Evolutionary conservation across 2,329 filamentous ascomycete genomes (phyloP).

Genomic region (Fusarium succisae): DNA sequence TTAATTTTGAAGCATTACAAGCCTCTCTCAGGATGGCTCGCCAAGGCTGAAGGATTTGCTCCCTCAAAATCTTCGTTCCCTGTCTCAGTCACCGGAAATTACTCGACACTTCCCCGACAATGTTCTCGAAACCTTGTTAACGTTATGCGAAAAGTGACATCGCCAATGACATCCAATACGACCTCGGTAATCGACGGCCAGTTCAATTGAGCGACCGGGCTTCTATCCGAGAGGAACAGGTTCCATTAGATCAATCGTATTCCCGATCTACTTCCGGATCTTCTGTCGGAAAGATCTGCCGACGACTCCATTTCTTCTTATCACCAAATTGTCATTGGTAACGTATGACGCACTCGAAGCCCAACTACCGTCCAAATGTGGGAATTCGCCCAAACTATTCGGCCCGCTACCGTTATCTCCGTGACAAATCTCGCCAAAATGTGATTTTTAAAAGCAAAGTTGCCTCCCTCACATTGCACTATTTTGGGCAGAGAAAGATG

Average conservation of each 20-base stretch:
- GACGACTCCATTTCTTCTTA: conserved; percentile 21
- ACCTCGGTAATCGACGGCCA: conserved; percentile 10
- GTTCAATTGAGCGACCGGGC: neutral
- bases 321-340: conserved; percentile 13
- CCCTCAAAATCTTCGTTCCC: no score
- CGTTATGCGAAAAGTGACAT: neutral
- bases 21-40: neutral
- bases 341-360: neutral
- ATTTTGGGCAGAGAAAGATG: neutral
- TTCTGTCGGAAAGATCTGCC: neutral
- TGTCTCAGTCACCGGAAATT: neutral
- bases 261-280: conserved; percentile 1
- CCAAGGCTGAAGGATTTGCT: neutral
- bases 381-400: neutral
- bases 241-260: neutral
- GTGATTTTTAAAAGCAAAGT: neutral
- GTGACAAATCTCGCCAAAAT: conserved; percentile 9
- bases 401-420: neutral
- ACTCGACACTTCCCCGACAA: neutral
- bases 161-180: neutral
- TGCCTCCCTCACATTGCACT: neutral
- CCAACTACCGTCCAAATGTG: neutral
- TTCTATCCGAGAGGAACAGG: neutral
- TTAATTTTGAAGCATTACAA: neutral
- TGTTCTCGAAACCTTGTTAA: neutral